Percentiles rank a stretch among this genome's conserved stretches.
Evolutionary conservation across 1,139 yeast species (phyloP).

Genomic region (Ashbya aceris): DNA sequence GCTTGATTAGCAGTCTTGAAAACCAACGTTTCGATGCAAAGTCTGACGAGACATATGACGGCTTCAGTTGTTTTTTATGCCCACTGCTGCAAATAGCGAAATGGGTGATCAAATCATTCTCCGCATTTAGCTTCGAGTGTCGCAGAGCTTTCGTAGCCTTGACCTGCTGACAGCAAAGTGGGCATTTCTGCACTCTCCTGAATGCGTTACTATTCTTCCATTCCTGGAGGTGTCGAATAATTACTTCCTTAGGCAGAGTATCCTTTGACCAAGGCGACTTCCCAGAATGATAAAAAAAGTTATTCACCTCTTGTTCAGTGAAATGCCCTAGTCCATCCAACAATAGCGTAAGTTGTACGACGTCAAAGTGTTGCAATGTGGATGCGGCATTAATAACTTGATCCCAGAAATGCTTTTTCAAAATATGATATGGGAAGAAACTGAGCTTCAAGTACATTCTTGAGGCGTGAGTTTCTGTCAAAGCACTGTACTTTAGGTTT

Average conservation of each 20-base stretch:
- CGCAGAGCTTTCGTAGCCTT: constrained; percentile 44
- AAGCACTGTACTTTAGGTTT: constrained; percentile 18
- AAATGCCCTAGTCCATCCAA: constrained; percentile 38
- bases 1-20: constrained; percentile 66
- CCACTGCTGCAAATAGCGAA: constrained; percentile 82
- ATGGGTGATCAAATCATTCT: constrained; percentile 67
- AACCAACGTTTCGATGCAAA: constrained; percentile 88
- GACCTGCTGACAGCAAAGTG: constrained; percentile 61
- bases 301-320: constrained; percentile 48
- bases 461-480: constrained; percentile 35
- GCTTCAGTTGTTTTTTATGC: constrained; percentile 53
- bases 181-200: constrained; percentile 41
- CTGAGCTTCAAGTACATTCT: constrained; percentile 40
- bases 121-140: constrained; percentile 23
- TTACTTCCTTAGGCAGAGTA: constrained; percentile 25
- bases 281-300: constrained; percentile 35
- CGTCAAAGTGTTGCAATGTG: constrained; percentile 17
- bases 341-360: constrained; percentile 22
- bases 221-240: constrained; percentile 37
- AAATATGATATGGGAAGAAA: constrained; percentile 54
- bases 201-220: constrained; percentile 36
- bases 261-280: constrained; percentile 28
- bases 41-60: constrained; percentile 68
- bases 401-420: constrained; percentile 66
- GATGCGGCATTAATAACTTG: constrained; percentile 36